Percentiles rank a stretch among this genome's conserved stretches.
phyloP scores from a whole-genome alignment of 306 rosid species.

The Quercus rubra region DNA sequence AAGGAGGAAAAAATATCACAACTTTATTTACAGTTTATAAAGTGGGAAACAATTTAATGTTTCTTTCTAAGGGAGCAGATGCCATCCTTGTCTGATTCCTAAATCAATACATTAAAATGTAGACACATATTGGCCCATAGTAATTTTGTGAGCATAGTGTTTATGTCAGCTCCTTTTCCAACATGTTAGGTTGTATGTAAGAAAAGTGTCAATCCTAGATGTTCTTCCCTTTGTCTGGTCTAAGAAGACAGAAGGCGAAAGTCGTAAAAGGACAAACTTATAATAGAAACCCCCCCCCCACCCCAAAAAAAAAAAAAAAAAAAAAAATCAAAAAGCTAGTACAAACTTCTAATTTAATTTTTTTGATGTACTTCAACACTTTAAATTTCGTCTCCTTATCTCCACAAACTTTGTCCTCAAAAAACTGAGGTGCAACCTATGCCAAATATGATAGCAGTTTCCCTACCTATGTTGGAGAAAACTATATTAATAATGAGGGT shows the following conservation, averaged over 20 bases:
- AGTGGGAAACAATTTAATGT: neutral
- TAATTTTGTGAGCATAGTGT: neutral
- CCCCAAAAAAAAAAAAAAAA: neutral
- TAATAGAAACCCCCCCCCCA: too few species aligned
- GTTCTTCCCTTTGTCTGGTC: neutral
- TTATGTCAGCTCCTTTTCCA: neutral
- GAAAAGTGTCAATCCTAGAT: neutral
- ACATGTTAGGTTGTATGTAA: neutral
- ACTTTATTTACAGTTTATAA: neutral
- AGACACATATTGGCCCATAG: neutral
- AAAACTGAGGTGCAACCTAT: neutral
- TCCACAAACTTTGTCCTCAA: neutral
- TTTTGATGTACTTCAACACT: neutral
- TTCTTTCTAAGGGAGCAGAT: neutral
- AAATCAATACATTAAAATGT: neutral
- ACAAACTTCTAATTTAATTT: neutral
- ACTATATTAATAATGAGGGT: neutral
- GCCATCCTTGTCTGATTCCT: neutral
- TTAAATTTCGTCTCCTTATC: neutral
- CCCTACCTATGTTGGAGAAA: neutral
- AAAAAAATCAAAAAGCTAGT: neutral
- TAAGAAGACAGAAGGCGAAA: neutral
- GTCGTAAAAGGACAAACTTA: neutral
- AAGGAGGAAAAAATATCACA: neutral
- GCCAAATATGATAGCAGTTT: neutral